Evolutionary conservation across 2,329 filamentous ascomycete genomes (phyloP).

Genomic region (Drechslera avenae): DNA sequence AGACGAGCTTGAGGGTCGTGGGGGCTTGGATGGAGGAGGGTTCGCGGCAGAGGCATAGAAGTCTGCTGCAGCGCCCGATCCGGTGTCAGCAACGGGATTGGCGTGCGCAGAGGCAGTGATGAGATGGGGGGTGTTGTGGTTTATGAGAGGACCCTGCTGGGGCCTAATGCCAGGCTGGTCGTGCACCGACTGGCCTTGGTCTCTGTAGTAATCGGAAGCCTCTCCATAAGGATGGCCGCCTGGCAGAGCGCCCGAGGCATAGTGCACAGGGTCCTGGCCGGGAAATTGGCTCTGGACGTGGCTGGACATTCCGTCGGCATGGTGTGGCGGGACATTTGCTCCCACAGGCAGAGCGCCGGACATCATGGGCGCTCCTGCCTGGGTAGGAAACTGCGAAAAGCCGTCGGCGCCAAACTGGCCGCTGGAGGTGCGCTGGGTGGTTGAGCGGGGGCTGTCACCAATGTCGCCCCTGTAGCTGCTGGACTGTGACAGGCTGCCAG

Average conservation of each 20-base stretch:
- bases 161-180: constrained; percentile 65
- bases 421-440: constrained; percentile 31
- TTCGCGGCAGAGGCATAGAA: constrained; percentile 54
- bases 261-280: constrained; percentile 58
- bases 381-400: constrained; percentile 45
- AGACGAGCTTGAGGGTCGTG: constrained; percentile 32
- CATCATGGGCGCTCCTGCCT: constrained; percentile 42
- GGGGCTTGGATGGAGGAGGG: constrained; percentile 41
- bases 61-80: constrained; percentile 62
- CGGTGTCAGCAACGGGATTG: constrained; percentile 64
- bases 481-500: constrained; percentile 33
- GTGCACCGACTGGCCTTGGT: constrained; percentile 64
- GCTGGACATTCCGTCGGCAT: constrained; percentile 45
- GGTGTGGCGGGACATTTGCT: constrained; percentile 19
- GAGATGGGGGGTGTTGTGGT: constrained; percentile 60
- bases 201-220: constrained; percentile 67
- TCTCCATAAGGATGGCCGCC: constrained; percentile 53
- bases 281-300: constrained; percentile 64
- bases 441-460: constrained; percentile 34
- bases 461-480: constrained; percentile 40
- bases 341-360: constrained; percentile 40
- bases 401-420: constrained; percentile 38
- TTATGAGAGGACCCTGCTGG: constrained; percentile 56
- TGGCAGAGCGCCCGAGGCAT: constrained; percentile 54
- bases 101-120: constrained; percentile 57